Percentiles rank a stretch among this genome's conserved stretches.
phyloP scores from a whole-genome alignment of 1,284 basidiomycete genomes.

The Butyriboletus appendiculatus region DNA sequence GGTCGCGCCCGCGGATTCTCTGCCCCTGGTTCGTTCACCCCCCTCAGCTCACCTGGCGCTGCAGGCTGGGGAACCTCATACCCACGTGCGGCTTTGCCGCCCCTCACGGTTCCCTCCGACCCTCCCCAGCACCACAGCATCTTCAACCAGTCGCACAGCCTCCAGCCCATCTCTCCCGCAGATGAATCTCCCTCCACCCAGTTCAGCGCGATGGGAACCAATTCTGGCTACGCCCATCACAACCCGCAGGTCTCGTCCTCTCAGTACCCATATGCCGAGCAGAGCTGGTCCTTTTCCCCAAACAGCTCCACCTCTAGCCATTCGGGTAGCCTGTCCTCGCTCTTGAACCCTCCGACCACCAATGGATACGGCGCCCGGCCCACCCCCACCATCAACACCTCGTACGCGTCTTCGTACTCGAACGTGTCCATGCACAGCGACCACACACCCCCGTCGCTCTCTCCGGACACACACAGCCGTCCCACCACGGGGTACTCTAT shows the following conservation, averaged over 20 bases:
- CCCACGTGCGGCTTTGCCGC: conserved; percentile 66
- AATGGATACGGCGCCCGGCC: conserved; percentile 58
- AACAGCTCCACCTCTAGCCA: conserved; percentile 57
- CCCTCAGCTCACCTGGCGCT: conserved; percentile 56
- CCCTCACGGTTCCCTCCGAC: conserved; percentile 78
- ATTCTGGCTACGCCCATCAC: conserved; percentile 38
- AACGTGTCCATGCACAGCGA: conserved; percentile 65
- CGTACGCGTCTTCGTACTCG: conserved; percentile 66
- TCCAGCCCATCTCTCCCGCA: conserved; percentile 63
- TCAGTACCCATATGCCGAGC: conserved; percentile 58
- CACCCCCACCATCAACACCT: conserved; percentile 66
- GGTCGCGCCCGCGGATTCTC: conserved; percentile 77
- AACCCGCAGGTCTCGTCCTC: conserved; percentile 49
- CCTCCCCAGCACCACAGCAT: conserved; percentile 55
- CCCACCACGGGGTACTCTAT: conserved; percentile 83
- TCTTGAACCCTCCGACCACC: conserved; percentile 66
- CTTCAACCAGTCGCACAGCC: conserved; percentile 58
- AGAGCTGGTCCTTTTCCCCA: conserved; percentile 63
- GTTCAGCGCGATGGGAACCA: conserved; percentile 54
- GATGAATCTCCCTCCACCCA: conserved; percentile 66
- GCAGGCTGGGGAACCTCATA: conserved; percentile 61
- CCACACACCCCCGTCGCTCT: conserved; percentile 69
- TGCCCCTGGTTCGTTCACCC: conserved; percentile 74
- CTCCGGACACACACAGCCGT: conserved; percentile 68
- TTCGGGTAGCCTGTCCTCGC: conserved; percentile 72